Base-by-base conservation (phyloP, 139 green algal species). In the Chlorella sp. region DNA sequence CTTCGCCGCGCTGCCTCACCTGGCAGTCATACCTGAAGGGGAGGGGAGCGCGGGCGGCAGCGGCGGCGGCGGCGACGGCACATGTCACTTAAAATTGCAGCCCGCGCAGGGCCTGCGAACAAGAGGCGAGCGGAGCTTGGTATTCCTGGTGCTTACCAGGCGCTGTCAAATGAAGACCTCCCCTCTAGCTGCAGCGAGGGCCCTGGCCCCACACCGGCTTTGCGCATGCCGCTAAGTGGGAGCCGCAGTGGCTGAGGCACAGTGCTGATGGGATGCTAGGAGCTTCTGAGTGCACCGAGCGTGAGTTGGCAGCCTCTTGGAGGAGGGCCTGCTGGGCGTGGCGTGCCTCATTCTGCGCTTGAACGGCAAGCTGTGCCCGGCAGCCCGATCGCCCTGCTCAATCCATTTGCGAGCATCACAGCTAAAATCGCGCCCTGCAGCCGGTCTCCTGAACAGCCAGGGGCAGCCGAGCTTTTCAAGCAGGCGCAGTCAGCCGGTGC, bases 21-120 rank as follows among this genome's bases (percentile, higher is more conserved):
- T 81, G 32, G 61, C 87, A 90, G 9, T 90, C 87, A 32, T 90
- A 90, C 87, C 87, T 90, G 12, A 32, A 0, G 42, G 26, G 69
- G 32, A 32, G 30, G 57, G 34, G 14, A 21, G 57, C 24, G 75
- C 24, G n/a, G 75, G 21, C 36, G 75, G 75, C 75, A 34, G 75
- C 36, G 75, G 75, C 73, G 73, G 32, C 73, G 78, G 39, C 78
- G 78, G 42, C 24, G 40, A 40, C 39, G 39, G 78, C 26, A 37
- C 71, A 40, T 39, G n/a, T 36, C 12, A 36, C 32, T 42, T 40
- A 19, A 40, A 42, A 40, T 24, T 2, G 9, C 9, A 39, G 71
- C 4, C 7, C 71, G 40, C 15, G 26, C 76, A 34, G 76, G 76
- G 22, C 21, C 75, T 34, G n/a, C 75, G 18, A 18, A 15, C 0